These are phyloP conservation scores for Aschersonia sp. DNA, from an alignment of 2,329 filamentous ascomycete genomes.

Conservation along the genomic window DNA sequence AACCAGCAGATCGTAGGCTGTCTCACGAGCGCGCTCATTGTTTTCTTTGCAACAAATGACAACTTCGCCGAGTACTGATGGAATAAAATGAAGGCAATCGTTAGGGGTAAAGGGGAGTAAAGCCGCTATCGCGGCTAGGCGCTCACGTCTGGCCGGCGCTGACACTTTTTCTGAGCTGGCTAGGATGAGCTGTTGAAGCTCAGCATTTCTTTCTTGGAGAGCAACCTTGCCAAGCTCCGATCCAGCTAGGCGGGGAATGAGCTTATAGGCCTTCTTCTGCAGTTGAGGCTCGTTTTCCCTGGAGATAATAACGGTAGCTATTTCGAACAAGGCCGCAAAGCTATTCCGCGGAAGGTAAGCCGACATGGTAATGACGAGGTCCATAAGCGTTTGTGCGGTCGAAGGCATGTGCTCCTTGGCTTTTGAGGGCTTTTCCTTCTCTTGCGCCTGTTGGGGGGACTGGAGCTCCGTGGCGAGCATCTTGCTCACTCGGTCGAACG, in stretches of 20 bases:
- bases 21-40: constrained; percentile 83
- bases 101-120: constrained; percentile 67
- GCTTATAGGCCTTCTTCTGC: constrained; percentile 98
- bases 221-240: constrained; percentile 66
- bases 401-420: constrained; percentile 69
- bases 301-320: constrained; percentile 70
- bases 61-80: constrained; percentile 79
- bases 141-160: constrained; percentile 71
- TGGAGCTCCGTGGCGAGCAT: constrained; percentile 65
- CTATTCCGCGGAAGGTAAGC: constrained; percentile 81
- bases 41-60: constrained; percentile 96
- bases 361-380: constrained; percentile 90
- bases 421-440: constrained; percentile 48
- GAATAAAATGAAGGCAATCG: constrained; percentile 80
- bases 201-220: constrained; percentile 56
- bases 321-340: constrained; percentile 72
- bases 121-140: constrained; percentile 67
- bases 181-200: constrained; percentile 72
- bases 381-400: constrained; percentile 88
- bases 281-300: constrained; percentile 76
- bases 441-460: constrained; percentile 34
- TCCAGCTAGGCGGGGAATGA: constrained; percentile 78
- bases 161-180: constrained; percentile 72
- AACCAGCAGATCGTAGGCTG: constrained; percentile 81
- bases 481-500: constrained; percentile 72